These are phyloP conservation scores for Cladorrhinum samala DNA, from an alignment of 495 filamentous ascomycete species.

Conservation along the genomic window DNA sequence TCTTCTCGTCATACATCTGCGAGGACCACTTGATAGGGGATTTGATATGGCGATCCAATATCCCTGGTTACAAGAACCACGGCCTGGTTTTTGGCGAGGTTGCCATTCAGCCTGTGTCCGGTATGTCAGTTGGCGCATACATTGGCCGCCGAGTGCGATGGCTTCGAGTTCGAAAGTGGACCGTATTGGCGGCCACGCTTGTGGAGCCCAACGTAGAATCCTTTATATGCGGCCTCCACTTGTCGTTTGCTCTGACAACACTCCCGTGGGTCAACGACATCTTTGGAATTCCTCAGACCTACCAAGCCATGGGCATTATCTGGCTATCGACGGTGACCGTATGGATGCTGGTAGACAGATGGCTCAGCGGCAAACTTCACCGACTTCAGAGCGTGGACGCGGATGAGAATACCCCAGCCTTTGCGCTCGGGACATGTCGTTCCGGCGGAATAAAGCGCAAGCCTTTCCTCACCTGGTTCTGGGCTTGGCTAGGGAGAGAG, in stretches of 20 bases:
- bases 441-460: slow-evolving; percentile 38
- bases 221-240: slow-evolving; percentile 73
- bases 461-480: slow-evolving; percentile 63
- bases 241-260: slow-evolving; percentile 71
- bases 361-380: slow-evolving; percentile 67
- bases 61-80: slow-evolving; percentile 67
- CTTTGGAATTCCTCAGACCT: slow-evolving; percentile 57
- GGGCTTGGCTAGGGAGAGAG: slow-evolving; percentile 84
- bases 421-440: slow-evolving; percentile 49
- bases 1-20: slow-evolving; percentile 93
- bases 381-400: slow-evolving; percentile 60
- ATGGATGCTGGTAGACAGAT: slow-evolving; percentile 73
- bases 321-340: slow-evolving; percentile 59
- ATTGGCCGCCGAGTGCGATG: slow-evolving; percentile 80
- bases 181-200: slow-evolving; percentile 78
- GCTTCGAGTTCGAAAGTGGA: slow-evolving; percentile 92
- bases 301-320: slow-evolving; percentile 57
- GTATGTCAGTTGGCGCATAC: slow-evolving; percentile 74
- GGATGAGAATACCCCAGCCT: slow-evolving; percentile 65
- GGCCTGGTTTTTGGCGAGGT: slow-evolving; percentile 77
- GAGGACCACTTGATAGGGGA: slow-evolving; percentile 97
- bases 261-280: slow-evolving; percentile 54
- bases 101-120: slow-evolving; percentile 80
- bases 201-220: slow-evolving; percentile 94
- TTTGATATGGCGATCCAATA: slow-evolving; percentile 65